Percentiles rank a stretch among this genome's conserved stretches.
Evolutionary conservation across 192 early-diverging fungal genomes (phyloP).

Genomic region (Kickxella alabastrina): DNA sequence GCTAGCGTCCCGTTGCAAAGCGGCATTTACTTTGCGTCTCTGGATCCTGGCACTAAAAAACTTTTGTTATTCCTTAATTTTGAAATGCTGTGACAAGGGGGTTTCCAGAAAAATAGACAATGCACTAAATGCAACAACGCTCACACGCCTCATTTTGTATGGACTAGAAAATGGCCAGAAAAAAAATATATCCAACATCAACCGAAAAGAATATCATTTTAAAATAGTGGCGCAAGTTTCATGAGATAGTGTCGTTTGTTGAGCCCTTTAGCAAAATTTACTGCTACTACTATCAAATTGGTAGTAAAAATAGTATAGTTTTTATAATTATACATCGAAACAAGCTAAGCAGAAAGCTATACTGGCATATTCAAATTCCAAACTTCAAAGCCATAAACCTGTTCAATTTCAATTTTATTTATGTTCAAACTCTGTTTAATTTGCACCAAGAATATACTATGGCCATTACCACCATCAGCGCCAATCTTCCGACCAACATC

Average conservation of each 20-base stretch:
- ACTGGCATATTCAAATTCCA: not conserved
- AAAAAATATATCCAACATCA: no score
- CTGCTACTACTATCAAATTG: no score
- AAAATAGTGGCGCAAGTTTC: no score
- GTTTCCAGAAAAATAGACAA: no score
- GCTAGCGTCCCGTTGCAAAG: not conserved
- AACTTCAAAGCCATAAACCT: not conserved
- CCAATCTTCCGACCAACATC: constrained; percentile 8
- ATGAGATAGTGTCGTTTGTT: no score
- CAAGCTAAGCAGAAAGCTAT: not conserved
- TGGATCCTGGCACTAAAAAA: not conserved
- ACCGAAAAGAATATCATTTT: no score
- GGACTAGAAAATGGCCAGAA: no score
- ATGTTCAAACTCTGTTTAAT: no score
- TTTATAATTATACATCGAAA: not conserved
- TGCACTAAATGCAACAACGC: not conserved
- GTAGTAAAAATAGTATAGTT: no score
- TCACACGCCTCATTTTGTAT: not conserved
- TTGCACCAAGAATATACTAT: no score
- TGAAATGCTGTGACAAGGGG: not conserved
- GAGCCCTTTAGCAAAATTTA: no score
- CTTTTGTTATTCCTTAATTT: not conserved
- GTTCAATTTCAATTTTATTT: no score
- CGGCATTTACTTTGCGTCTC: not conserved
- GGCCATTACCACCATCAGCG: not conserved